phyloP scores from a whole-genome alignment of 768 basidiomycete species.

The Suillus subluteus region DNA sequence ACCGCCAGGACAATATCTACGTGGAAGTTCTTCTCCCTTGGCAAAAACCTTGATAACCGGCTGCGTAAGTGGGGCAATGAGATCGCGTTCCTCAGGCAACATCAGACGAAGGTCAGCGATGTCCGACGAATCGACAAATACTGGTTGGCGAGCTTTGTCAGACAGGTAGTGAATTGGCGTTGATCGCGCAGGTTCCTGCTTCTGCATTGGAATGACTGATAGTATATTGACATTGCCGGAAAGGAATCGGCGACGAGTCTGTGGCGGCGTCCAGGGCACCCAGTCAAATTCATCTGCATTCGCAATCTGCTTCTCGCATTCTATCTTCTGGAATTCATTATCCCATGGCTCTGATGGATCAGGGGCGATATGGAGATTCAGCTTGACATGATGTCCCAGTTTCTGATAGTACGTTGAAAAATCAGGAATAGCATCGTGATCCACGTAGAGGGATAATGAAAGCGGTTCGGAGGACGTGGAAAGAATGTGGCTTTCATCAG shows the following conservation, averaged over 20 bases:
- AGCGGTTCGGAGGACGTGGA: conserved; percentile 9
- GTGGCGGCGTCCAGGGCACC: conserved; percentile 15
- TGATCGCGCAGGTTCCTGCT: background rate
- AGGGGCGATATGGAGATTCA: background rate
- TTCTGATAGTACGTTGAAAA: conserved; percentile 12
- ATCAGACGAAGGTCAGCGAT: conserved; percentile 10
- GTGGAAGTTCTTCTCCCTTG: conserved; percentile 22
- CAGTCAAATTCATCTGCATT: background rate
- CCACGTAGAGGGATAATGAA: background rate
- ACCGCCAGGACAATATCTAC: conserved; percentile 13
- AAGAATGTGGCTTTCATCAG: background rate
- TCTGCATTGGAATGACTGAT: conserved; percentile 15
- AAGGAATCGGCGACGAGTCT: background rate
- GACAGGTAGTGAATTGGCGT: conserved; percentile 24
- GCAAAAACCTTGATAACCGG: conserved; percentile 14
- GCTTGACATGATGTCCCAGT: background rate
- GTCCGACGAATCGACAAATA: conserved; percentile 20
- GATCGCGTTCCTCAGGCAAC: conserved; percentile 13
- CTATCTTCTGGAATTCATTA: background rate
- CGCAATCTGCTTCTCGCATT: conserved; percentile 14
- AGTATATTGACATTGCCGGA: background rate
- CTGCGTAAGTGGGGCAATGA: conserved; percentile 15
- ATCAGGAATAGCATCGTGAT: background rate
- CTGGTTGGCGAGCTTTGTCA: conserved; percentile 20
- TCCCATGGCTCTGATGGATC: conserved; percentile 12